A percentile compares a stretch with the other conserved stretches of the same genome.
phyloP scores from a whole-genome alignment of 179 eudicot species.

The Silene noctiflora region DNA sequence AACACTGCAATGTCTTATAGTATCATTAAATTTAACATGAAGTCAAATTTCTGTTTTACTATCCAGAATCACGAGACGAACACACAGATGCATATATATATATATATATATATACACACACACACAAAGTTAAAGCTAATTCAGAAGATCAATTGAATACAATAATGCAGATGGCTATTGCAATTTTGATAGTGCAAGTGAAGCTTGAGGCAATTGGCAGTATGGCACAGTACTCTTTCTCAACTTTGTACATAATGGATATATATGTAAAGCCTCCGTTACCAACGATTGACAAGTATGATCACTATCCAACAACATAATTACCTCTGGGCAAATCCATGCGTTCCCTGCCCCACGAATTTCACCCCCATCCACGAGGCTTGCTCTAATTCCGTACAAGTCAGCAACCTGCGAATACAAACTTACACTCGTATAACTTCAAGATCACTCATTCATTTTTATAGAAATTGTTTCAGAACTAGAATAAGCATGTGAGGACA shows the following conservation, averaged over 20 bases:
- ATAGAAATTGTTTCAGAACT: not conserved
- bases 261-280: conserved; percentile 4
- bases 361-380: conserved; percentile 96
- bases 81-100: not conserved
- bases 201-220: conserved; percentile 2
- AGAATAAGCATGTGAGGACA: conserved; percentile 12
- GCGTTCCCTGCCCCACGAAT: conserved; percentile 99
- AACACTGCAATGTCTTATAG: conserved; percentile 4
- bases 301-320: conserved; percentile 10
- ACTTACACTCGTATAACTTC: not conserved
- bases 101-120: too few relatives aligned
- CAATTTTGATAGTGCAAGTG: not conserved
- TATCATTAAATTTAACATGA: not conserved
- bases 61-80: not conserved
- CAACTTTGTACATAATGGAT: not conserved
- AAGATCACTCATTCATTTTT: not conserved
- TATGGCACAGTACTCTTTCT: not conserved
- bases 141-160: not conserved
- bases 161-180: conserved; percentile 1
- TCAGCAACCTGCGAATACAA: conserved; percentile 71
- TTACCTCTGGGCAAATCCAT: conserved; percentile 98
- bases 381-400: conserved; percentile 93
- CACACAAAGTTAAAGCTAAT: not conserved
- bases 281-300: conserved; percentile 3
- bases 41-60: not conserved